Percentiles rank a stretch among this genome's conserved stretches.
phyloP scores from a whole-genome alignment of 257 asterid species.

The Solanum paucissectum region DNA sequence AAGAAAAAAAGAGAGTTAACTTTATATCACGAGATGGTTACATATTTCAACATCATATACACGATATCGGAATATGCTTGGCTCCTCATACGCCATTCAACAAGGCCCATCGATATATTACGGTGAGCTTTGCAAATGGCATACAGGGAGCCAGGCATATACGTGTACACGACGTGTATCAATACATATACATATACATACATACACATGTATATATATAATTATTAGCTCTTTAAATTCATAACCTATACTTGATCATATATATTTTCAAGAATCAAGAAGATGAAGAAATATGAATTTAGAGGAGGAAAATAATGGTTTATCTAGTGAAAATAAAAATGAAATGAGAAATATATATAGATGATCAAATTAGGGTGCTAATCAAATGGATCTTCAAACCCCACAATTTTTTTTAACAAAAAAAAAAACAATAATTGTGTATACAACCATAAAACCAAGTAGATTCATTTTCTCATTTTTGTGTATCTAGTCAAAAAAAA shows the following conservation, averaged over 20 bases:
- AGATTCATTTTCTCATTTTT: background rate
- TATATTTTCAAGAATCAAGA: background rate
- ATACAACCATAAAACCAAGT: background rate
- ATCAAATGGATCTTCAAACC: slow-evolving; percentile 2
- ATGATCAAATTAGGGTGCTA: background rate
- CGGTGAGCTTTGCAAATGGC: slow-evolving; percentile 91
- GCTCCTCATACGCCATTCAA: slow-evolving; percentile 99
- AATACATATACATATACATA: background rate
- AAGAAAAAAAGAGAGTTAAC: too few relatives aligned
- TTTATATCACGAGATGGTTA: background rate
- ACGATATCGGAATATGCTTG: slow-evolving; percentile 61
- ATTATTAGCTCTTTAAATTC: background rate
- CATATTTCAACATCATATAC: background rate
- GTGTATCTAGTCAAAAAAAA: background rate
- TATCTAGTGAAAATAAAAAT: background rate
- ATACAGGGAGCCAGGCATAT: slow-evolving; percentile 99
- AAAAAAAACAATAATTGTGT: background rate
- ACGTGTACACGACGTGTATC: background rate
- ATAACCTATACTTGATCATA: background rate
- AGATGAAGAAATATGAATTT: background rate
- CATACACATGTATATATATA: background rate
- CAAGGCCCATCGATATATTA: slow-evolving; percentile 49
- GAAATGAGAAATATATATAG: background rate
- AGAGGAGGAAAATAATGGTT: background rate
- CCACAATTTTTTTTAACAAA: background rate